phyloP scores from a whole-genome alignment of 352 stramenopile species.

The Phytophthora colocasiae region DNA sequence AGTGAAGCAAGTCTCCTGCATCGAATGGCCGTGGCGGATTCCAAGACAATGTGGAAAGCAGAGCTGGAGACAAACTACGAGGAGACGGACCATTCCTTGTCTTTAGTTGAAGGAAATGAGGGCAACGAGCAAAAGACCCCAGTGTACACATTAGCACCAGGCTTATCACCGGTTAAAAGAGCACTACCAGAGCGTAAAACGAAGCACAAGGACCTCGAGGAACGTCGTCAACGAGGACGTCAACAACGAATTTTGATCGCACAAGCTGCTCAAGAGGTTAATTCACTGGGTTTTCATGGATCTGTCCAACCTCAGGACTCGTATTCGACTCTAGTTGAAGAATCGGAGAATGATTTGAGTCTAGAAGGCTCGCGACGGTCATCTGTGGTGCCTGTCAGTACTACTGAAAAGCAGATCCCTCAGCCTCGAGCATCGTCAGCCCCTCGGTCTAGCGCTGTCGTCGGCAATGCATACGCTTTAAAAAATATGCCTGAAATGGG shows the following conservation, averaged over 20 bases:
- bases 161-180: slow-evolving; percentile 29
- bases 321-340: slow-evolving; percentile 20
- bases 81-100: slow-evolving; percentile 28
- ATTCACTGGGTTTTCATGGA: slow-evolving; percentile 1
- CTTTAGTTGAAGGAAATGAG: slow-evolving; percentile 4
- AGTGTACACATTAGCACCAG: slow-evolving; percentile 12
- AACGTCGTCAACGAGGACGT: slow-evolving; percentile 61
- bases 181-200: slow-evolving; percentile 64
- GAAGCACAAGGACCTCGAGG: slow-evolving; percentile 69
- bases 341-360: slow-evolving; percentile 23
- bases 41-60: slow-evolving; percentile 59
- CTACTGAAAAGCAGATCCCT: slow-evolving; percentile 6
- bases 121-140: background rate
- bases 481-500: slow-evolving; percentile 17
- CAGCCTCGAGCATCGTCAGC: slow-evolving; percentile 28
- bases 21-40: slow-evolving; percentile 57
- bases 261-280: slow-evolving; percentile 25
- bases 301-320: slow-evolving; percentile 22
- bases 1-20: slow-evolving; percentile 63
- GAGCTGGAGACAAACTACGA: slow-evolving; percentile 62
- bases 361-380: slow-evolving; percentile 7
- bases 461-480: slow-evolving; percentile 37
- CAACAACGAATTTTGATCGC: slow-evolving; percentile 52
- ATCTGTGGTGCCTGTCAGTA: slow-evolving; percentile 17
- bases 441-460: slow-evolving; percentile 35